Conservation (phyloP, 805 yeast species). For the Saturnispora mendoncae region DNA sequence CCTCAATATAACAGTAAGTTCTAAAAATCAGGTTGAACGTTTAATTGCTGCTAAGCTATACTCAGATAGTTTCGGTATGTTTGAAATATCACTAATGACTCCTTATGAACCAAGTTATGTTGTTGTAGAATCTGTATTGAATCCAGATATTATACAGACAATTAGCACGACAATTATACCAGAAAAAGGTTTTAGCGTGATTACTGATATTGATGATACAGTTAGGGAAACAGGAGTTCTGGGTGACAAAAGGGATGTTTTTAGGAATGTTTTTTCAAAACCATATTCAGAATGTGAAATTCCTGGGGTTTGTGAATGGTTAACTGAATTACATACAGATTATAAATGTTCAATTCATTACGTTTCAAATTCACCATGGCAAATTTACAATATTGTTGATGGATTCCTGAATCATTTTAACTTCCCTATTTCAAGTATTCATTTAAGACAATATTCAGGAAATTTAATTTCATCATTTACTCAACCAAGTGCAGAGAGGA, state of each 20-base stretch:
- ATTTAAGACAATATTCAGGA: conserved; percentile 82
- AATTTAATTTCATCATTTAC: conserved; percentile 70
- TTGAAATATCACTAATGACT: conserved; percentile 44
- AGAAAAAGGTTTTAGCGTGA: conserved; percentile 53
- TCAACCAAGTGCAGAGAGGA: conserved; percentile 81
- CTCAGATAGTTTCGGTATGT: conserved; percentile 64
- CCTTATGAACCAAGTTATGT: conserved; percentile 53
- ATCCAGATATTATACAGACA: conserved; percentile 40
- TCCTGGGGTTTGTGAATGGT: conserved; percentile 71
- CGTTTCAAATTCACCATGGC: conserved; percentile 95
- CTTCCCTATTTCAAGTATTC: conserved; percentile 76
- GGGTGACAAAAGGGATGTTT: conserved; percentile 76
- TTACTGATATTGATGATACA: conserved; percentile 93
- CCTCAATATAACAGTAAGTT: conserved; percentile 46
- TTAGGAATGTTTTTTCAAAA: conserved; percentile 66
- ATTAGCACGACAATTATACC: conserved; percentile 36
- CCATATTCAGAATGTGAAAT: conserved; percentile 61
- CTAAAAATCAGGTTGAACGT: conserved; percentile 31
- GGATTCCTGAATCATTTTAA: conserved; percentile 46
- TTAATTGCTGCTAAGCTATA: conserved; percentile 26
- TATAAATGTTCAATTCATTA: conserved; percentile 60
- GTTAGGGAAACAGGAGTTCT: conserved; percentile 83
- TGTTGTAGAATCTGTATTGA: conserved; percentile 39
- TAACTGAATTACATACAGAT: conserved; percentile 36
- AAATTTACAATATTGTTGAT: conserved; percentile 53